Percentiles rank a stretch among this genome's conserved stretches.
phyloP scores from a whole-genome alignment of 345 rosid species.

The Eucalyptus decipiens region DNA sequence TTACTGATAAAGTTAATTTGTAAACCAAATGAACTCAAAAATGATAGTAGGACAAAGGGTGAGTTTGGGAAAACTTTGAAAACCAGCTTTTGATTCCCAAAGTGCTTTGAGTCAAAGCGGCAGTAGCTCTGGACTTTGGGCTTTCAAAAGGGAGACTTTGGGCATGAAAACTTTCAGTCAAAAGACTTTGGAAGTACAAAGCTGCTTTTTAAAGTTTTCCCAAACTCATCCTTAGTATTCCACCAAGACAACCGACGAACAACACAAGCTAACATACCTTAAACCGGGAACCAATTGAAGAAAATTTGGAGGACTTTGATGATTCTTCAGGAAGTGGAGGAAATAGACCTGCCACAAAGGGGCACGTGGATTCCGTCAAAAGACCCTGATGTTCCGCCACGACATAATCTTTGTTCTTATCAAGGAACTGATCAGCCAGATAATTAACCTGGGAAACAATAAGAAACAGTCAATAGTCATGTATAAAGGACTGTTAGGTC shows the following conservation, averaged over 20 bases:
- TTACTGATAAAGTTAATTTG: neutral
- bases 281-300: constrained; percentile 96
- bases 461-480: neutral
- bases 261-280: constrained; percentile 39
- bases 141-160: neutral
- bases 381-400: constrained; percentile 99
- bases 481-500: neutral
- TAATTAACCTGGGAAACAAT: constrained; percentile 54
- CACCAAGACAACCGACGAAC: neutral
- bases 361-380: constrained; percentile 63
- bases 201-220: neutral
- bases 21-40: neutral
- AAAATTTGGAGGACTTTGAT: constrained; percentile 93
- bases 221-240: neutral
- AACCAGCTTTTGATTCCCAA: neutral
- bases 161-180: neutral
- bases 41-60: neutral
- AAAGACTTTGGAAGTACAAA: neutral
- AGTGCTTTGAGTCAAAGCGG: neutral
- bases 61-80: neutral
- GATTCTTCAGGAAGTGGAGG: constrained; percentile 88
- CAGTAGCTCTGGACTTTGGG: neutral
- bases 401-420: constrained; percentile 99
- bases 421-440: constrained; percentile 91
- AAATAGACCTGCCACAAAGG: constrained; percentile 71